phyloP scores from a whole-genome alignment of 2,329 filamentous ascomycete genomes.

The Endothia cerciana region DNA sequence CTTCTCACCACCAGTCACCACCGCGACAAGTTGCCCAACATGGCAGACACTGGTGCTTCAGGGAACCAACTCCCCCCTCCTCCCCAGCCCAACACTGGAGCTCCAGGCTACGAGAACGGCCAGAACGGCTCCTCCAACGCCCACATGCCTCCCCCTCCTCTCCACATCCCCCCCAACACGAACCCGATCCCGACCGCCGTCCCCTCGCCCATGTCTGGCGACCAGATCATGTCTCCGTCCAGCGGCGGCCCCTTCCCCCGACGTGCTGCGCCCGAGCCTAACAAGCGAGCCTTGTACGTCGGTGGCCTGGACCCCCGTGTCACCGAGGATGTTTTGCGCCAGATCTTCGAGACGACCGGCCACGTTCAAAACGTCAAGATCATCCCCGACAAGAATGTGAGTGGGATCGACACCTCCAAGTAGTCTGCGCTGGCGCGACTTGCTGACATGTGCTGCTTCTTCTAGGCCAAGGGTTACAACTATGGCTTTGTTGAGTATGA shows the following conservation, averaged over 20 bases:
- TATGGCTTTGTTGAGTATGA: slow-evolving; percentile 99
- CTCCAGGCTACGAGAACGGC: slow-evolving; percentile 71
- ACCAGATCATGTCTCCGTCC: slow-evolving; percentile 79
- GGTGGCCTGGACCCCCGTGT: slow-evolving; percentile 93
- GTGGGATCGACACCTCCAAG: slow-evolving; percentile 42
- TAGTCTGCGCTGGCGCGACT: not conserved
- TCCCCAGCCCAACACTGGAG: slow-evolving; percentile 69
- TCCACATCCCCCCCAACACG: slow-evolving; percentile 94
- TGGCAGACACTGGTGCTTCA: slow-evolving; percentile 77
- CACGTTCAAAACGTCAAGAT: slow-evolving; percentile 99
- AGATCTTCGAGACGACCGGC: slow-evolving; percentile 98
- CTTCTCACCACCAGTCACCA: not conserved
- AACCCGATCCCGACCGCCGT: slow-evolving; percentile 94
- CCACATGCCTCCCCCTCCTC: slow-evolving; percentile 89
- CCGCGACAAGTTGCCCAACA: slow-evolving; percentile 46
- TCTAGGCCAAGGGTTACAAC: slow-evolving; percentile 92
- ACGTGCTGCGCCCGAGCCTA: slow-evolving; percentile 93
- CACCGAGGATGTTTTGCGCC: slow-evolving; percentile 92
- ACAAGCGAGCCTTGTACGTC: slow-evolving; percentile 96
- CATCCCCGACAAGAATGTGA: slow-evolving; percentile 98
- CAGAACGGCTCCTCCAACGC: slow-evolving; percentile 71
- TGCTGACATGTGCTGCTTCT: slow-evolving; percentile 40
- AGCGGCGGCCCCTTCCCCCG: slow-evolving; percentile 81
- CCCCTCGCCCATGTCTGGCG: slow-evolving; percentile 79
- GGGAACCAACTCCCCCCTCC: slow-evolving; percentile 71